Base-by-base conservation (phyloP, 2,329 filamentous ascomycete species). In the Cercospora sojina region DNA sequence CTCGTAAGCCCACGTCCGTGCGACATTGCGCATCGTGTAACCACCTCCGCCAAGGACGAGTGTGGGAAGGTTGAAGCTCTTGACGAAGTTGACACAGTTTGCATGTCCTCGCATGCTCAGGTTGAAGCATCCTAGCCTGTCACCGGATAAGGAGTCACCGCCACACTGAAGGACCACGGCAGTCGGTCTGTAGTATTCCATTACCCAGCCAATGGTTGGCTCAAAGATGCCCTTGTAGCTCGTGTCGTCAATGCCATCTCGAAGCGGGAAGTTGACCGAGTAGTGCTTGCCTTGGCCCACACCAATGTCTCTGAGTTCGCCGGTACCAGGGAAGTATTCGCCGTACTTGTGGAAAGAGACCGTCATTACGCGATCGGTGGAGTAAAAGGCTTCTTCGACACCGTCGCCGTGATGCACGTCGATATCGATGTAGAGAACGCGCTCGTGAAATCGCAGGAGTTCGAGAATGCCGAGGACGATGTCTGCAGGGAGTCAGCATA, bases 261-360 rank as follows among this genome's bases (percentile, higher is more conserved):
- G 85, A 6, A 90, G 83, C 5, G 88, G 88, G 72, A 90, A 89
- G 78, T 90, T 90, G 74, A 90, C 86, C 2, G 88, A 82, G 73
- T 90, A 89, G 77, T 90, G 81, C 77, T 90, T 90, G 67, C 88
- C 88, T 60, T 80, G 78, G n/a, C 86, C 87, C 12, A 90, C 87
- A 69, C 88, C 88, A 62, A 90, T 88, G 74, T 90, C 88, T 68
- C 87, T 84, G 43, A 90, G 82, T 74, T 90, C 88, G 70, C 88
- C 88, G 10, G 88, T 90, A 55, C 88, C 88, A 0, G 88, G 88
- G 77, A 90, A 90, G 78, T 90, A 90, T 75, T 90, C 88, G 73
- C 88, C 88, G 74, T 90, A 90, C 73, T 90, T 90, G 81, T 90
- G 88, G 79, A 90, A 90, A 3, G 88, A 90, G 55, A 87, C 84